phyloP scores from a whole-genome alignment of 352 stramenopile genomes.

The Phytopythium cucurbitacearum region DNA sequence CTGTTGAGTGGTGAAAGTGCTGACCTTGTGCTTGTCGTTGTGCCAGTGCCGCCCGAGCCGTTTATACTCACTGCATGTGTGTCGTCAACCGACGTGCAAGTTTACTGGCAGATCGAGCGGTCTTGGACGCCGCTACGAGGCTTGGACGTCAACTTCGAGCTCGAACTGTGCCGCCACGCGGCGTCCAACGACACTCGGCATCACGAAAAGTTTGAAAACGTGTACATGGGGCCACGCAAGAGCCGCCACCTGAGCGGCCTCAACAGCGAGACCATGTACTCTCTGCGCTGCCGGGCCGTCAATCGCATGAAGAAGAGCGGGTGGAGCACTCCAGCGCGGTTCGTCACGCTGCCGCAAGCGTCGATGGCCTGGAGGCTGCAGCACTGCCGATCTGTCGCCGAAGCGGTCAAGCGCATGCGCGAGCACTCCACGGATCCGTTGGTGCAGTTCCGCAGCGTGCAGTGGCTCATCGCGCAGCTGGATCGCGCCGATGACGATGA shows the following conservation, averaged over 20 bases:
- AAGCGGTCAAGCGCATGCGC: slow-evolving; percentile 38
- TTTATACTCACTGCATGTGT: slow-evolving; percentile 52
- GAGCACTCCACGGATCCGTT: slow-evolving; percentile 18
- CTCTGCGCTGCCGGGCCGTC: slow-evolving; percentile 39
- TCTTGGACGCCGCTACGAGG: slow-evolving; percentile 36
- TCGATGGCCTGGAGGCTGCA: slow-evolving; percentile 54
- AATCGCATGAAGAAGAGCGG: slow-evolving; percentile 46
- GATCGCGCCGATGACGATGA: slow-evolving; percentile 22
- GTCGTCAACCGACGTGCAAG: slow-evolving; percentile 30
- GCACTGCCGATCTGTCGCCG: slow-evolving; percentile 39
- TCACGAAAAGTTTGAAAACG: slow-evolving; percentile 30
- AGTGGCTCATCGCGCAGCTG: slow-evolving; percentile 51
- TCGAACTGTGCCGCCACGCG: slow-evolving; percentile 43
- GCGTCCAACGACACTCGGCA: slow-evolving; percentile 1
- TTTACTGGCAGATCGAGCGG: slow-evolving; percentile 55
- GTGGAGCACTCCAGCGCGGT: slow-evolving; percentile 45
- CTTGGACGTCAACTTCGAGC: slow-evolving; percentile 40
- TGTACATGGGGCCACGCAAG: slow-evolving; percentile 29
- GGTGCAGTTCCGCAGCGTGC: slow-evolving; percentile 29
- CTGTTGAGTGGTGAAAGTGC: neutral
- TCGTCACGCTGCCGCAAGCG: slow-evolving; percentile 43
- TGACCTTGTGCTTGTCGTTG: neutral
- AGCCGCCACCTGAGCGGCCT: slow-evolving; percentile 33
- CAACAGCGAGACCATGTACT: slow-evolving; percentile 33
- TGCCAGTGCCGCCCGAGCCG: slow-evolving; percentile 43